A percentile compares a stretch with the other conserved stretches of the same genome.
Evolutionary conservation across 441 rosid genomes (phyloP).

Genomic region (Cnidoscolus chayamansa): DNA sequence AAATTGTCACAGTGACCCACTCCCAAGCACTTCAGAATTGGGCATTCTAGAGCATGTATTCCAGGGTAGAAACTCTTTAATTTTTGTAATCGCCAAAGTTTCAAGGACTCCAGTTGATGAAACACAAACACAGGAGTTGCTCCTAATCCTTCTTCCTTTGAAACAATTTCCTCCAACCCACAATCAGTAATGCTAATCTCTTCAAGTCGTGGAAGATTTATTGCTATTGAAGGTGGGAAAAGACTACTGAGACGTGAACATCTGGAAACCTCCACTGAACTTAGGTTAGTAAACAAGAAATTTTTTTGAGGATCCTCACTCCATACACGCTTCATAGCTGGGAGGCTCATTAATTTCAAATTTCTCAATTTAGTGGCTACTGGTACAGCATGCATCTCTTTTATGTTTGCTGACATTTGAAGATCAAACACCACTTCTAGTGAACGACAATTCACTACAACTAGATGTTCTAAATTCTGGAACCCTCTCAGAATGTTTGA

Average conservation of each 20-base stretch:
- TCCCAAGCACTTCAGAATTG: background rate
- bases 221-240: constrained; percentile 30
- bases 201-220: constrained; percentile 18
- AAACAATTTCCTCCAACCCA: constrained; percentile 27
- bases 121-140: constrained; percentile 15
- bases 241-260: constrained; percentile 24
- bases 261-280: background rate
- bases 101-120: background rate
- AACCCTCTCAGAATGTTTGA: constrained; percentile 3
- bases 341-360: background rate
- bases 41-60: constrained; percentile 9
- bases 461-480: constrained; percentile 1
- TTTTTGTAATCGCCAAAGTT: background rate
- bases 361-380: background rate
- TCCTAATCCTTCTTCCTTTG: background rate
- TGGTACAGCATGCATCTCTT: background rate
- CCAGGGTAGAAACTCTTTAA: constrained; percentile 17
- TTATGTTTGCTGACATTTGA: background rate
- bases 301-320: constrained; percentile 18
- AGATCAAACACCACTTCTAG: constrained; percentile 27
- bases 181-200: background rate
- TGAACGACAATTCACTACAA: constrained; percentile 2
- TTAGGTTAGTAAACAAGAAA: constrained; percentile 24
- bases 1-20: background rate
- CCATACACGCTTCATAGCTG: constrained; percentile 30